These are phyloP conservation scores for Yarrowia sp. DNA, from an alignment of 805 yeast genomes.

Conservation along the genomic window DNA sequence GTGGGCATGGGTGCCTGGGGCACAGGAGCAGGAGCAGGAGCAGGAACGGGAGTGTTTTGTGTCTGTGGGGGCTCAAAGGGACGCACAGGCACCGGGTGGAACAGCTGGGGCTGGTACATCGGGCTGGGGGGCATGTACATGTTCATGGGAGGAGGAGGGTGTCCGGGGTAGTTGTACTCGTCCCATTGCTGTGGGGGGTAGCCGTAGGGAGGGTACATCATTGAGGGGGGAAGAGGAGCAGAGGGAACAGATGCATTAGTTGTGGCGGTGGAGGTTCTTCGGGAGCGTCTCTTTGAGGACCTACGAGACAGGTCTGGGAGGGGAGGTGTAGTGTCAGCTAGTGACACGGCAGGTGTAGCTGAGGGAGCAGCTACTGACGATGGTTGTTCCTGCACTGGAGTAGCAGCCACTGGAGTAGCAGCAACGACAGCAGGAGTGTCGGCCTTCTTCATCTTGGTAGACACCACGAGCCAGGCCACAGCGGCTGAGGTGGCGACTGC, in stretches of 20 bases:
- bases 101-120: conserved; percentile 34
- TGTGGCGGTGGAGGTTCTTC: conserved; percentile 17
- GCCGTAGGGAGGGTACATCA: conserved; percentile 33
- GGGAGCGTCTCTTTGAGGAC: conserved; percentile 14
- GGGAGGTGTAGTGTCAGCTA: background rate
- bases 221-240: background rate
- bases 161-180: conserved; percentile 17
- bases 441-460: background rate
- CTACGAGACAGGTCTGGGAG: conserved; percentile 5
- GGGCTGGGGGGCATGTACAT: conserved; percentile 21
- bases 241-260: conserved; percentile 5
- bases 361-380: no score
- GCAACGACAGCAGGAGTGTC: no score
- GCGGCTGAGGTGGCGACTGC: conserved; percentile 3
- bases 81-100: conserved; percentile 32
- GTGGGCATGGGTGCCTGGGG: background rate
- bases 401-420: background rate
- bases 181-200: conserved; percentile 13
- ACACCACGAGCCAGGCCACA: background rate
- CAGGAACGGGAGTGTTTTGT: background rate
- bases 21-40: no score
- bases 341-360: background rate
- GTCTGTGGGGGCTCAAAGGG: conserved; percentile 30
- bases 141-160: conserved; percentile 21
- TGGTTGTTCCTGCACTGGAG: background rate